Evolutionary conservation across 1,284 basidiomycete species (phyloP).

Genomic region (Ustilago trichophora): DNA sequence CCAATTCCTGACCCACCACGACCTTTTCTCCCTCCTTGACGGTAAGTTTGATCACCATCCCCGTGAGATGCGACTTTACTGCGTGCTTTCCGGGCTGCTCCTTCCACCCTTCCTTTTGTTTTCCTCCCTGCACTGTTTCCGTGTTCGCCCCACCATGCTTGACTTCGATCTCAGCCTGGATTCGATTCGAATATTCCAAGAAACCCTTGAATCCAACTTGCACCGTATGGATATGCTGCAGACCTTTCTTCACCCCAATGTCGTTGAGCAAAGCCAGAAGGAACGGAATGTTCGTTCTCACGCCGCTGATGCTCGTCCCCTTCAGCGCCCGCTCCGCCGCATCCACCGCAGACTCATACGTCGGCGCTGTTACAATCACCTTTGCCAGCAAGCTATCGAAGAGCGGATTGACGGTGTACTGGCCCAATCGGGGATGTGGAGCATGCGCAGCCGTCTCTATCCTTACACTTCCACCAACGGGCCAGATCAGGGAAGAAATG

Average conservation of each 20-base stretch:
- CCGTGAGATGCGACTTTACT: slow-evolving; percentile 23
- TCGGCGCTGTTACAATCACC: slow-evolving; percentile 43
- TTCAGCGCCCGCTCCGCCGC: slow-evolving; percentile 15
- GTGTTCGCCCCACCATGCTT: neutral
- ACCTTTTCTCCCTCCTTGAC: slow-evolving; percentile 66
- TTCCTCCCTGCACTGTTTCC: neutral
- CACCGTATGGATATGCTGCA: slow-evolving; percentile 33
- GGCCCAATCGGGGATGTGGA: slow-evolving; percentile 11
- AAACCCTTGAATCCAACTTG: slow-evolving; percentile 3
- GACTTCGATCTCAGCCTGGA: slow-evolving; percentile 1
- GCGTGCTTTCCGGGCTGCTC: slow-evolving; percentile 4
- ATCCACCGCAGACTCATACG: slow-evolving; percentile 14
- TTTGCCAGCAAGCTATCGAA: slow-evolving; percentile 57
- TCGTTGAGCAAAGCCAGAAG: slow-evolving; percentile 18
- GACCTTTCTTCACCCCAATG: slow-evolving; percentile 7
- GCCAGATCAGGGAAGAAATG: slow-evolving; percentile 25
- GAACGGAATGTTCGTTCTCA: slow-evolving; percentile 34
- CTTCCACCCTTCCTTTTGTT: neutral
- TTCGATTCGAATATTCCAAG: neutral
- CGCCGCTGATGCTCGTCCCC: slow-evolving; percentile 20
- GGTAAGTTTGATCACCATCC: slow-evolving; percentile 21
- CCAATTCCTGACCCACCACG: slow-evolving; percentile 70
- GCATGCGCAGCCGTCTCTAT: slow-evolving; percentile 51
- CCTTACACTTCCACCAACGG: slow-evolving; percentile 30
- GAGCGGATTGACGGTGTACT: slow-evolving; percentile 23